Evolutionary conservation across 2,329 filamentous ascomycete genomes (phyloP), one percentile per base, ranked within the genome.

Genomic region (Fusarium circinatum): DNA sequence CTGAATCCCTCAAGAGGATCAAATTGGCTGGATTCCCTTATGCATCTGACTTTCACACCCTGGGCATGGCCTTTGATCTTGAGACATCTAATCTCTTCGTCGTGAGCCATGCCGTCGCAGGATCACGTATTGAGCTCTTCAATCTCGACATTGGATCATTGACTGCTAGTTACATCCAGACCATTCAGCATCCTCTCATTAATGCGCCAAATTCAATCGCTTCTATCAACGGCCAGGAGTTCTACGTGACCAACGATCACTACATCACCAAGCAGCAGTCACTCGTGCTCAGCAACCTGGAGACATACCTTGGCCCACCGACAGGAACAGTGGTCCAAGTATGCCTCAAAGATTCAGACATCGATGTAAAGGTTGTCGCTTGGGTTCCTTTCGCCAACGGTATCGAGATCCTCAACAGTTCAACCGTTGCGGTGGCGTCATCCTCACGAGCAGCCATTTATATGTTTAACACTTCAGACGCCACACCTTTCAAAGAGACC

Each of bases 211-310:
- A 86, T 66, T 77, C 83, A 13, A 82, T 86, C 20, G 76, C 77
- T 6, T 61, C 83, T 3, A 65, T 83, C 36, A 81, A 78, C 62
- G 70, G 65, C 13, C 75, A 80, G 6, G 83, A 85, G 63, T 74
- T 86, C 26, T 83, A 82, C 58, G 80, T 86, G 26, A 85, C 83
- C 7, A 86, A 85, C 51, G 81, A 83, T 65, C 82, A 85, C 67
- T 60, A 78, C 69, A 81, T 85, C 63, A 73, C 79, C 3, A 65
- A 74, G 17, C 69, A 67, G 6, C 59, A 80, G 13, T 64, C 70
- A 6, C 74, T 62, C 2, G 7, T 80, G 2, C 71, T 85, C 0
- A 73, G 79, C 14, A 60, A 64, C 3, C 4, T 82, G 0, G 84
- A 86, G 73, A 83, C 80, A 0, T 81, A 82, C 15, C 65, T 82